A percentile compares a stretch with the other conserved stretches of the same genome.
These are phyloP conservation scores for Boletus edulis DNA, from an alignment of 768 basidiomycete genomes.

Conservation along the genomic window DNA sequence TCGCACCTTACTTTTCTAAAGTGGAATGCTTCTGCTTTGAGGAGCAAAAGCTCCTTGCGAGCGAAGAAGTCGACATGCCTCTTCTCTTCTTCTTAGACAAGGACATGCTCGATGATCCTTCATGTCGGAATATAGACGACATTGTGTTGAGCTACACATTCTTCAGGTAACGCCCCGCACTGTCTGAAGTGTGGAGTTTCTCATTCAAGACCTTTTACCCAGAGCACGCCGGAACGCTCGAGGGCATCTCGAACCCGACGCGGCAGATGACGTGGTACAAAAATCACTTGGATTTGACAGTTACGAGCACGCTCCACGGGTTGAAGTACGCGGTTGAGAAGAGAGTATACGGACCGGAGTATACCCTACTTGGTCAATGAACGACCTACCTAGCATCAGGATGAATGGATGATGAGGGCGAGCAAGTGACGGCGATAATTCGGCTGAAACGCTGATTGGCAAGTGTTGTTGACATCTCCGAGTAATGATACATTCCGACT, in stretches of 20 bases:
- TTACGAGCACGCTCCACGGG: slow-evolving; percentile 49
- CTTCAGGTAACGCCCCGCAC: slow-evolving; percentile 64
- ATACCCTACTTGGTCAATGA: too few species aligned
- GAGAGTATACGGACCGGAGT: too few species aligned
- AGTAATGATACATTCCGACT: too few species aligned
- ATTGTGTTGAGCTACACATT: slow-evolving; percentile 96
- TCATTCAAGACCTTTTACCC: neutral
- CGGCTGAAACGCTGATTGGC: too few species aligned
- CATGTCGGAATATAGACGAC: slow-evolving; percentile 83
- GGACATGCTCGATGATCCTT: slow-evolving; percentile 91
- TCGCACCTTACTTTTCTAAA: slow-evolving; percentile 98
- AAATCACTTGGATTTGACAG: slow-evolving; percentile 72
- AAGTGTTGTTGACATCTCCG: too few species aligned
- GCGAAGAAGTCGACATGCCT: slow-evolving; percentile 98
- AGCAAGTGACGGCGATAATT: too few species aligned
- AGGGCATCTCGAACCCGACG: slow-evolving; percentile 91
- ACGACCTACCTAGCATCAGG: too few species aligned
- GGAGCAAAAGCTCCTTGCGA: slow-evolving; percentile 91
- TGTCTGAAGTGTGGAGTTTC: neutral
- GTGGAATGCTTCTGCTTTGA: slow-evolving; percentile 99
- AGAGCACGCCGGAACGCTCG: slow-evolving; percentile 84
- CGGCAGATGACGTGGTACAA: slow-evolving; percentile 73
- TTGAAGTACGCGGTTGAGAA: slow-evolving; percentile 19
- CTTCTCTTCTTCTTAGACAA: slow-evolving; percentile 98
- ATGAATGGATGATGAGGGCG: too few species aligned